phyloP scores from a whole-genome alignment of 441 rosid species.

The Brassica hybrid region DNA sequence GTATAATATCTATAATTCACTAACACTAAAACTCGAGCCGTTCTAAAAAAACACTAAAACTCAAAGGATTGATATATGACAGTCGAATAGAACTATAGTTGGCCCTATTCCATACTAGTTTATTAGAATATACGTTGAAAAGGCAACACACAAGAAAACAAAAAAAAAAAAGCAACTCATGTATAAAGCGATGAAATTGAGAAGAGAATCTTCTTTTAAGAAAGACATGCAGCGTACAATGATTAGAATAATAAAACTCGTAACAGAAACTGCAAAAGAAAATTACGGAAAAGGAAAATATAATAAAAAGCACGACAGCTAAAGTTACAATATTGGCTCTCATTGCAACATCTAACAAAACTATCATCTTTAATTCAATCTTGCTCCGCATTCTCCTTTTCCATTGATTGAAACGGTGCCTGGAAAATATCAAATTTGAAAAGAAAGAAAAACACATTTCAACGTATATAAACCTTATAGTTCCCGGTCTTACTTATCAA shows the following conservation, averaged over 20 bases:
- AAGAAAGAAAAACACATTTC: background rate
- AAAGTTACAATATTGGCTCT: slow-evolving; percentile 46
- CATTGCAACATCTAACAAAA: slow-evolving; percentile 54
- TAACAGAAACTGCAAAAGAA: slow-evolving; percentile 39
- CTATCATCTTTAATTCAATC: slow-evolving; percentile 40
- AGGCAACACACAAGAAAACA: slow-evolving; percentile 35
- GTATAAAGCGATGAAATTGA: slow-evolving; percentile 43
- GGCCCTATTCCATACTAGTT: slow-evolving; percentile 17
- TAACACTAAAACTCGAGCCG: background rate
- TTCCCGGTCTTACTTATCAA: background rate
- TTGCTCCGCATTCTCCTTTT: slow-evolving; percentile 40
- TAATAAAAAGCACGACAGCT: slow-evolving; percentile 47
- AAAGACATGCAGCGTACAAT: slow-evolving; percentile 73
- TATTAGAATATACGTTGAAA: slow-evolving; percentile 33
- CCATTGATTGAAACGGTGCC: slow-evolving; percentile 48
- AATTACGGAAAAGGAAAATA: slow-evolving; percentile 24
- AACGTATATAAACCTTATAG: background rate
- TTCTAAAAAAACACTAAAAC: no score
- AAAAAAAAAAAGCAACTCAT: slow-evolving; percentile 44
- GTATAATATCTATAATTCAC: background rate
- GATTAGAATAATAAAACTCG: slow-evolving; percentile 45
- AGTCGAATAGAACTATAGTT: background rate
- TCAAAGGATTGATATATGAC: background rate
- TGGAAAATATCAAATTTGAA: slow-evolving; percentile 16
- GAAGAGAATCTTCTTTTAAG: slow-evolving; percentile 69